Percentiles rank a stretch among this genome's conserved stretches.
phyloP scores from a whole-genome alignment of 306 rosid genomes.

The Vigna unguiculata region DNA sequence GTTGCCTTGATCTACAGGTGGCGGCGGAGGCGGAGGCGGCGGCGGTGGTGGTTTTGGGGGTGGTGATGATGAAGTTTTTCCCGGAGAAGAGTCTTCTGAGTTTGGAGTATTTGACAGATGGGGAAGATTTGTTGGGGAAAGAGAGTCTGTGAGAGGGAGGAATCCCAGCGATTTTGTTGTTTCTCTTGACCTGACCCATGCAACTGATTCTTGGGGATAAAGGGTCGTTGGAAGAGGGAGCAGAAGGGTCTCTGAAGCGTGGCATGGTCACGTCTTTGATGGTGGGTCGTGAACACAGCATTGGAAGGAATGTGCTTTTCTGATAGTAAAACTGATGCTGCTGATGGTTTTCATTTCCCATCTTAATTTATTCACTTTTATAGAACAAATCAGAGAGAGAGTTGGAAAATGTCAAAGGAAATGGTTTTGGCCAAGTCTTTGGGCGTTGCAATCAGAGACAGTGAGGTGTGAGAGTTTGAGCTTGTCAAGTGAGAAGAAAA shows the following conservation, averaged over 20 bases:
- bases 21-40: background rate
- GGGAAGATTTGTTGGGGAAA: slow-evolving; percentile 39
- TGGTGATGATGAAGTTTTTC: slow-evolving; percentile 48
- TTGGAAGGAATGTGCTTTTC: slow-evolving; percentile 76
- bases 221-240: slow-evolving; percentile 57
- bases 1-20: slow-evolving; percentile 46
- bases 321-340: slow-evolving; percentile 49
- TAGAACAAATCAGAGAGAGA: background rate
- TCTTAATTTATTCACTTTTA: background rate
- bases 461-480: slow-evolving; percentile 44
- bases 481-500: slow-evolving; percentile 50
- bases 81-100: slow-evolving; percentile 78
- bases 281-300: slow-evolving; percentile 78
- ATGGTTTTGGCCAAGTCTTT: slow-evolving; percentile 33
- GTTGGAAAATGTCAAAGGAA: slow-evolving; percentile 24
- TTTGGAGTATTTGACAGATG: slow-evolving; percentile 62
- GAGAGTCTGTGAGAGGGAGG: slow-evolving; percentile 55
- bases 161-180: slow-evolving; percentile 71
- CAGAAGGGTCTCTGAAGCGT: slow-evolving; percentile 28
- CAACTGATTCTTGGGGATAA: slow-evolving; percentile 89
- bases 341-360: slow-evolving; percentile 56
- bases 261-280: slow-evolving; percentile 68
- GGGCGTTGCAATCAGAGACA: slow-evolving; percentile 1
- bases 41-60: slow-evolving; percentile 46
- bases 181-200: slow-evolving; percentile 94